A percentile compares a stretch with the other conserved stretches of the same genome.
Evolutionary conservation across 1,139 yeast genomes (phyloP).

Genomic region (Hyphopichia khmerensis): DNA sequence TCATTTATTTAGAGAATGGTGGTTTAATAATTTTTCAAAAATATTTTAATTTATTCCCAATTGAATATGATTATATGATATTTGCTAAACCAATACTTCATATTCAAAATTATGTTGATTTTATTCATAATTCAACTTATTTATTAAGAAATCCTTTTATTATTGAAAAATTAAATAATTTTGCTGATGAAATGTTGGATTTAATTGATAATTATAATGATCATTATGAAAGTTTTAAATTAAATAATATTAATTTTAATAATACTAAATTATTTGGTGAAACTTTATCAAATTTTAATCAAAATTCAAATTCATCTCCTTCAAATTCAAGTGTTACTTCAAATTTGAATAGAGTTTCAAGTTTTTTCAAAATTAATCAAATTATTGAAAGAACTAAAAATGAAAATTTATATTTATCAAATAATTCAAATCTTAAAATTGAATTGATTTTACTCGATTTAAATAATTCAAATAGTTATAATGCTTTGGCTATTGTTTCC

Average conservation of each 20-base stretch:
- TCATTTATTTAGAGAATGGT: constrained; percentile 39
- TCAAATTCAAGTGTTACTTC: not conserved
- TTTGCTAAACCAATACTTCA: constrained; percentile 35
- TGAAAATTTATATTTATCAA: constrained; percentile 18
- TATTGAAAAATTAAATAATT: constrained; percentile 27
- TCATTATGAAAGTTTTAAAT: constrained; percentile 16
- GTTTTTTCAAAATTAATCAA: constrained; percentile 37
- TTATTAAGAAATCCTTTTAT: constrained; percentile 42
- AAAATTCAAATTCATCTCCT: constrained; percentile 3
- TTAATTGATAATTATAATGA: constrained; percentile 20
- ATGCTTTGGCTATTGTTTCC: constrained; percentile 41
- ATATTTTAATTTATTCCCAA: constrained; percentile 19
- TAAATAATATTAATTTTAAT: constrained; percentile 36
- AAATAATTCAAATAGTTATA: constrained; percentile 19
- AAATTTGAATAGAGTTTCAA: constrained; percentile 28
- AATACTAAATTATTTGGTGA: constrained; percentile 31
- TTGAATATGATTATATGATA: constrained; percentile 12
- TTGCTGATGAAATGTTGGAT: constrained; percentile 15
- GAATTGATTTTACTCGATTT: constrained; percentile 36
- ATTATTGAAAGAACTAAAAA: constrained; percentile 34
- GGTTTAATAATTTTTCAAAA: constrained; percentile 33
- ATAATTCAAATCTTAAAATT: constrained; percentile 11
- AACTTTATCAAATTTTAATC: constrained; percentile 1
- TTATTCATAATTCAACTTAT: constrained; percentile 22
- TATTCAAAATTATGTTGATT: constrained; percentile 28